These are phyloP conservation scores for Senna tora DNA, from an alignment of 306 rosid genomes.

Conservation along the genomic window DNA sequence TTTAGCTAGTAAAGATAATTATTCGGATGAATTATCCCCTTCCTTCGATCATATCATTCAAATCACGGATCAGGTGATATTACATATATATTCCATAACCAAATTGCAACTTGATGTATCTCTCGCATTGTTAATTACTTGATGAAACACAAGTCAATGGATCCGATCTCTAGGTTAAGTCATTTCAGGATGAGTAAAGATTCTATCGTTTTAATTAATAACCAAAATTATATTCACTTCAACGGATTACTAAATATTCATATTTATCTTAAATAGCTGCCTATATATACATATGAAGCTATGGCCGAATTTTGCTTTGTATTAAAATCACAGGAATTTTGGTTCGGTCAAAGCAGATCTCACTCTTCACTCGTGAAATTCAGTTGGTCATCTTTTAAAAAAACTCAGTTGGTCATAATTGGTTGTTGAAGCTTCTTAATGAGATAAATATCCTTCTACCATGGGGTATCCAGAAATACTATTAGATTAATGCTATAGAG, in stretches of 20 bases:
- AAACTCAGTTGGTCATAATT: slow-evolving; percentile 34
- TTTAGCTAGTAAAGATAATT: too few relatives aligned
- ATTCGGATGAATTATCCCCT: too few relatives aligned
- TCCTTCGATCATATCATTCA: too few relatives aligned
- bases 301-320: background rate
- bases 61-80: too few relatives aligned
- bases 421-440: slow-evolving; percentile 9
- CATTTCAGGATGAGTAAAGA: background rate
- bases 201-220: background rate
- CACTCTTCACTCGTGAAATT: slow-evolving; percentile 46
- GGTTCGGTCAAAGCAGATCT: slow-evolving; percentile 19
- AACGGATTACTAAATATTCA: background rate
- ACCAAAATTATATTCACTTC: background rate
- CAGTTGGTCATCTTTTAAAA: slow-evolving; percentile 28
- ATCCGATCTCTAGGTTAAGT: background rate
- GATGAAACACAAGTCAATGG: background rate
- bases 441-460: too few relatives aligned
- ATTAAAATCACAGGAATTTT: background rate
- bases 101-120: too few relatives aligned
- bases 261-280: background rate
- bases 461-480: too few relatives aligned
- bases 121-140: too few relatives aligned
- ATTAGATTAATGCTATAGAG: too few relatives aligned
- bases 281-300: background rate
- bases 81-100: too few relatives aligned